Percentiles rank a stretch among this genome's conserved stretches.
These are phyloP conservation scores for Arthrobotrys entomopaga DNA, from an alignment of 2,329 filamentous ascomycete genomes.

Conservation along the genomic window DNA sequence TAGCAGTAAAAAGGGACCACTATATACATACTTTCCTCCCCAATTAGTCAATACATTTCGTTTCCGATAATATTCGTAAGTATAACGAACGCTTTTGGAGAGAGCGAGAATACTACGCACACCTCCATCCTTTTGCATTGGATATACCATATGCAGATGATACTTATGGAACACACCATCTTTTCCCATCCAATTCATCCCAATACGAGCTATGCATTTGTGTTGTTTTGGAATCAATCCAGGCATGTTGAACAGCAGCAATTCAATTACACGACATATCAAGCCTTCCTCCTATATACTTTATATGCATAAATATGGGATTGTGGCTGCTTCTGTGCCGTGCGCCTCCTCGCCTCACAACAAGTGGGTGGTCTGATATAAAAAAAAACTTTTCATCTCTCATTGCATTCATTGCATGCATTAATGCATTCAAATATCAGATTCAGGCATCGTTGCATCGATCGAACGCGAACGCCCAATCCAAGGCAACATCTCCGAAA, in stretches of 20 bases:
- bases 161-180: background rate
- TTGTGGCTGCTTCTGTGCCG: constrained; percentile 29
- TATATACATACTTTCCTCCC: background rate
- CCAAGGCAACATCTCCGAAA: background rate
- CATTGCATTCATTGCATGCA: no score
- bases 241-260: background rate
- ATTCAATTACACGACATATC: background rate
- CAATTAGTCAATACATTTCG: background rate
- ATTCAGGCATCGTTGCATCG: background rate
- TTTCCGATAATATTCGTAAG: no score
- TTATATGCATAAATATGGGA: background rate
- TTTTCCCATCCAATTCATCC: background rate
- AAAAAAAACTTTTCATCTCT: constrained; percentile 16
- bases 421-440: background rate
- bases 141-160: no score
- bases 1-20: background rate
- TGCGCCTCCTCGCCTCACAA: constrained; percentile 13
- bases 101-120: no score
- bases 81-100: no score
- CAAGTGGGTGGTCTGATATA: constrained; percentile 13
- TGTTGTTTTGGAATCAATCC: background rate
- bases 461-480: background rate
- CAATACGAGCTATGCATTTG: background rate
- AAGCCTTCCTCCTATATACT: background rate
- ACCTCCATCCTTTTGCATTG: no score